Evolutionary conservation across 768 basidiomycete genomes (phyloP), one percentile per base, ranked within the genome.

Genomic region (Kwoniella bestiolae): DNA sequence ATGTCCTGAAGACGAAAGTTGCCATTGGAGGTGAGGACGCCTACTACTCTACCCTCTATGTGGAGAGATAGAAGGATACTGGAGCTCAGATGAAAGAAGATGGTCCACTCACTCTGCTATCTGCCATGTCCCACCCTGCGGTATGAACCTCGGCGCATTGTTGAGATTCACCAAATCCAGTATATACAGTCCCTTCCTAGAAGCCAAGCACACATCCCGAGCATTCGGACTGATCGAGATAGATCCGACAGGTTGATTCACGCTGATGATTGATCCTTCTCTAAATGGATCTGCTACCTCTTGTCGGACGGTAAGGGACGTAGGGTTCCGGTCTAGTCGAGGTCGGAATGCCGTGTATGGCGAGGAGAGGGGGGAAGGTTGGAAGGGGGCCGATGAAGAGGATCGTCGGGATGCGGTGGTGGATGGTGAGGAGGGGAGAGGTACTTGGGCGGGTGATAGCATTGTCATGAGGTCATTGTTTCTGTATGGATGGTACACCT

Each of bases 101-200:
- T 9, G 3, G 49, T 5, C 23, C 35, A 67, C 79, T 69, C 64
- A 78, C 76, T 82, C 82, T 12, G 82, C 82, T 29, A 96, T 93
- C 72, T 95, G 91, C 92, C 94, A 97, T 5, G 91, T 92, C 1
- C 94, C 94, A 2, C 93, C 92, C 82, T 99, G 94, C 14, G 95
- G 95, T 8, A 99, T 85, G 77, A 95, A 97, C 12, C 95, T 86
- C 25, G 96, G 96, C 0, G 93, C 86, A 68, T 91, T 88, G 18
- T 91, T 84, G 1, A 92, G 92, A 12, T 90, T 86, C 66, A 93
- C 89, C 16, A 99, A 85, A 83, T 98, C 96, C 66, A 99, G 91
- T 63, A 98, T 93, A 79, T 91, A 98, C 16, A 99, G 84, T 0
- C 95, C 95, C 62, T 92, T 88, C 4, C 94, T 89, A 8, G 81